Percentiles rank a stretch among this genome's conserved stretches.
phyloP scores from a whole-genome alignment of 1,139 yeast genomes.

The Debaryomycetaceae sp. region DNA sequence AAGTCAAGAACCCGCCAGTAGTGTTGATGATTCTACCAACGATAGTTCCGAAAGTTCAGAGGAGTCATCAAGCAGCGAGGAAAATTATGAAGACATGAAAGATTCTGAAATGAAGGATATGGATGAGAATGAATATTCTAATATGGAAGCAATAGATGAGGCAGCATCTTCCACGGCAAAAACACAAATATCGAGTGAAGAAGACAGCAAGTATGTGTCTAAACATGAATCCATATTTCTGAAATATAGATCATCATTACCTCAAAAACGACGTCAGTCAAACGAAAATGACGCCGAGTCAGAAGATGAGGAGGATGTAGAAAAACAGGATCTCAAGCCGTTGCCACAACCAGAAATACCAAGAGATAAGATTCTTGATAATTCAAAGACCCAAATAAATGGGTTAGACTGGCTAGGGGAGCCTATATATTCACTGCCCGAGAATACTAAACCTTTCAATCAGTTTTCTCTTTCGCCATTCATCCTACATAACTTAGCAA shows the following conservation, averaged over 20 bases:
- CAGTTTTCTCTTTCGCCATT: conserved; percentile 38
- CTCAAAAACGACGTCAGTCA: conserved; percentile 3
- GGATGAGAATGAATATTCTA: conserved; percentile 8
- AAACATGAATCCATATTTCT: conserved; percentile 29
- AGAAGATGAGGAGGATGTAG: conserved; percentile 22
- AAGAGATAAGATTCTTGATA: conserved; percentile 38
- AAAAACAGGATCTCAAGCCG: conserved; percentile 60
- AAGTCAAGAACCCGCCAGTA: neutral
- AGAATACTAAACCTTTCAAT: conserved; percentile 35
- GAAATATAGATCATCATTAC: conserved; percentile 24
- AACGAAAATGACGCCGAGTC: conserved; percentile 6
- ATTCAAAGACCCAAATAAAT: neutral
- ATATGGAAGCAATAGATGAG: conserved; percentile 9
- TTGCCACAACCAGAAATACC: conserved; percentile 80
- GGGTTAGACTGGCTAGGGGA: conserved; percentile 63
- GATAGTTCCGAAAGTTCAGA: conserved; percentile 1
- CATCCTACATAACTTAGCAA: conserved; percentile 45
- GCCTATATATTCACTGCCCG: conserved; percentile 56
- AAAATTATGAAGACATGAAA: conserved; percentile 9
- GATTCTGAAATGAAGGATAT: conserved; percentile 10
- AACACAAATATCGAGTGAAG: conserved; percentile 4
- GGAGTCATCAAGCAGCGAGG: conserved; percentile 9
- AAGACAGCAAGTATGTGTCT: conserved; percentile 19
- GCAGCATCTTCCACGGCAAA: conserved; percentile 3
- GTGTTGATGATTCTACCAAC: neutral